Base-by-base conservation (phyloP, 2,329 filamentous ascomycete genomes). In the Pseudogymnoascus sp. region DNA sequence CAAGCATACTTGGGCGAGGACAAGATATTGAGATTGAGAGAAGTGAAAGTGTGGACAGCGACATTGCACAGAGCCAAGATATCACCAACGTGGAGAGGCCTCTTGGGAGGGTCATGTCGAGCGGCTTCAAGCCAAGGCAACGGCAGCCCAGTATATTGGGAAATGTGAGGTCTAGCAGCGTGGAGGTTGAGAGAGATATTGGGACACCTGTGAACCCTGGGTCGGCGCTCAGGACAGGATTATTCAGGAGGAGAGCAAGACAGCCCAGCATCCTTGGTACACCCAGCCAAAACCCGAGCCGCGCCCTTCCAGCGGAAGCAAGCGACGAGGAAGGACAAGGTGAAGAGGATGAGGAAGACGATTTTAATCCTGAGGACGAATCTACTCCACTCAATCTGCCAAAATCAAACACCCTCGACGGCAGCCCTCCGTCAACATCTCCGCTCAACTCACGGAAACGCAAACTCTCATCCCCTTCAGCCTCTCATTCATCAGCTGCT, bases 351-450 rank as follows among this genome's bases (percentile, higher is more conserved):
- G 68, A 71, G 11, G 71, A 70, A 34, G 79, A 82, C 21, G 80
- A 82, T 67, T 88, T 84, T 70, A 80, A 78, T 61, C 87, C 81
- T 0, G 86, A 89, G 63, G 86, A 85, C 28, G 86, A 89, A 75
- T 88, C 86, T 14, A 90, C 88, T 5, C 87, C 88, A 3, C 70
- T 88, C 25, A 82, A 84, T 64, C 74, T 80, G 18, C 76, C 77
- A 37, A 81, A 77, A 65, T 76, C 75, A 42, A 72, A 73, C n/a
- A 69, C 72, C 31, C 65, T 65, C 49, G 72, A 66, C 21, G 66
- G 59, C 62, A 62, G 66, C 49, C 65, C 67, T 59, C 73, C 74
- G 14, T 68, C 74, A 28, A 69, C 77, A 4, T 74, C 73, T 46
- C 68, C 69, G 18, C 16, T 34, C 28, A 76, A 75, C 61, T 74